Evolutionary conservation across 768 basidiomycete species (phyloP).

Genomic region (Boletus eberwhitei): DNA sequence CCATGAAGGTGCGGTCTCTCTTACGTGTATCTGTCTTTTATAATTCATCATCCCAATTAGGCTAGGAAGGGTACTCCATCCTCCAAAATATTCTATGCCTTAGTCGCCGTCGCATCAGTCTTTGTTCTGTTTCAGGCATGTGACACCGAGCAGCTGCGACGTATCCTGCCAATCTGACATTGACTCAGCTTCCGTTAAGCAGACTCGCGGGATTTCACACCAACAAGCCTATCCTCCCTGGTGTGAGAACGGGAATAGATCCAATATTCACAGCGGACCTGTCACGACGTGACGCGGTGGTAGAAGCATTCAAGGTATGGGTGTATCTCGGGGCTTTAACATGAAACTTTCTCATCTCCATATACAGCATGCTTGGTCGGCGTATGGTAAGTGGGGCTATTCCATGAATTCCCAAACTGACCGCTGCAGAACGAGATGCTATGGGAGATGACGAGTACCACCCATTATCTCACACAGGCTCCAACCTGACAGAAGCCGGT

Average conservation of each 20-base stretch:
- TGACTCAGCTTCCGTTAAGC: constrained; percentile 17
- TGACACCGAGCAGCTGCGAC: not conserved
- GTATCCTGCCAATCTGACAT: not conserved
- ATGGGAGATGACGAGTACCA: constrained; percentile 94
- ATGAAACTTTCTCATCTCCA: constrained; percentile 6
- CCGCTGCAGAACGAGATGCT: constrained; percentile 69
- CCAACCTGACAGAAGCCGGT: constrained; percentile 74
- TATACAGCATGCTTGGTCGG: constrained; percentile 75
- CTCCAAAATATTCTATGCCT: constrained; percentile 9
- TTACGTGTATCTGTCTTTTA: not conserved
- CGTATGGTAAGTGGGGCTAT: constrained; percentile 61
- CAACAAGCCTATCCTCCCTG: constrained; percentile 8
- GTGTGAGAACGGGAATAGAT: constrained; percentile 16
- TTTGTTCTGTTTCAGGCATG: constrained; percentile 22
- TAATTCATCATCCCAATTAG: constrained; percentile 4
- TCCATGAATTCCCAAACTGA: constrained; percentile 8
- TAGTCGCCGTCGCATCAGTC: constrained; percentile 3
- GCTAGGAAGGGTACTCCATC: not conserved
- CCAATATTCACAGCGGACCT: constrained; percentile 51
- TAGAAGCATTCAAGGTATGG: constrained; percentile 75
- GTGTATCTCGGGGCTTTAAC: not conserved
- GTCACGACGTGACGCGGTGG: constrained; percentile 63
- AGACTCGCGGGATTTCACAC: constrained; percentile 2
- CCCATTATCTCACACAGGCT: constrained; percentile 69
- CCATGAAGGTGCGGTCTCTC: constrained; percentile 7